Evolutionary conservation across 129 eudicot species (phyloP).

Genomic region (Mikania micrantha): DNA sequence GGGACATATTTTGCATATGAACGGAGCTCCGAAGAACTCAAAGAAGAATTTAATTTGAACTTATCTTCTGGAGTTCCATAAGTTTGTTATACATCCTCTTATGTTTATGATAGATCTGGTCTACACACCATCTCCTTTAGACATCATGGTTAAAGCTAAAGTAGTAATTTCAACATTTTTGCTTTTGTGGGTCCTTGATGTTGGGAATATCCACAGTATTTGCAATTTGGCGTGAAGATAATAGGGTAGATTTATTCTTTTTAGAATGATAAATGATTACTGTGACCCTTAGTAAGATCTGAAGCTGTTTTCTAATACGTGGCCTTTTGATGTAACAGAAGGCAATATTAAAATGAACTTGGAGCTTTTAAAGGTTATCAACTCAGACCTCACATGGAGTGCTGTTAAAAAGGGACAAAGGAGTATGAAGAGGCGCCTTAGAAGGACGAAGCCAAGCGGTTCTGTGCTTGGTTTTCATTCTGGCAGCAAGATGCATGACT

Average conservation of each 20-base stretch:
- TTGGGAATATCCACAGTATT: constrained; percentile 12
- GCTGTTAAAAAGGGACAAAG: constrained; percentile 55
- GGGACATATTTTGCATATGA: background rate
- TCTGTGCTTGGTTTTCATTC: constrained; percentile 11
- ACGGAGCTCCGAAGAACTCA: background rate
- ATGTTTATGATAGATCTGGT: background rate
- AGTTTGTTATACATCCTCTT: background rate
- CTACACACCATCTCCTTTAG: constrained; percentile 2
- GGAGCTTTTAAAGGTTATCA: constrained; percentile 41
- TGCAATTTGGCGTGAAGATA: background rate
- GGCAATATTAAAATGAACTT: constrained; percentile 16
- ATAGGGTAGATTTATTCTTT: constrained; percentile 4
- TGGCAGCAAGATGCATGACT: constrained; percentile 27
- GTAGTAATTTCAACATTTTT: background rate
- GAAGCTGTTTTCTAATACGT: constrained; percentile 6
- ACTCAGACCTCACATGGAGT: constrained; percentile 54
- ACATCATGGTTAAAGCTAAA: constrained; percentile 9
- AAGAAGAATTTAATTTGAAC: background rate
- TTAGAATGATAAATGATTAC: background rate
- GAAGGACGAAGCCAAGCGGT: constrained; percentile 27
- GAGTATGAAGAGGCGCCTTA: constrained; percentile 35
- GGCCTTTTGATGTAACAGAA: constrained; percentile 19
- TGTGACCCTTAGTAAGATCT: background rate
- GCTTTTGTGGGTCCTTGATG: constrained; percentile 23
- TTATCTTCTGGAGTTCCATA: constrained; percentile 3